Percentiles rank a stretch among this genome's conserved stretches.
phyloP scores from a whole-genome alignment of 345 rosid species.

The Eucalyptus virginea region DNA sequence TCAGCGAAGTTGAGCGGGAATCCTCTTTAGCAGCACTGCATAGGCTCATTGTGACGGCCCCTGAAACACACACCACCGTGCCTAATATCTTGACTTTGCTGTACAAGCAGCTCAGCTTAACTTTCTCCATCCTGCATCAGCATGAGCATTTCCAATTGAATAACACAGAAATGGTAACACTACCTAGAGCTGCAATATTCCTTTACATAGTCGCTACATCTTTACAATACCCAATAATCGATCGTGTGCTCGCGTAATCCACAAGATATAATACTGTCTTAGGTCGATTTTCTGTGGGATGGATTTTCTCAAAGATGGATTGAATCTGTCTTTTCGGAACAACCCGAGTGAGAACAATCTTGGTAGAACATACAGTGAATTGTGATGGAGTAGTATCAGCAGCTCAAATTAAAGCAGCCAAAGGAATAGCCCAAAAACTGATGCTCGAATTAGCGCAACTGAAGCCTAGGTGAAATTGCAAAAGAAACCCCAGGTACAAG shows the following conservation, averaged over 20 bases:
- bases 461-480: neutral
- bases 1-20: neutral
- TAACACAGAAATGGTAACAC: neutral
- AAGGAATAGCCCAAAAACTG: neutral
- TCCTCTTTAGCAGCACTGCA: constrained; percentile 24
- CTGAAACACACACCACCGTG: constrained; percentile 64
- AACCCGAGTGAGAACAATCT: neutral
- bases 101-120: constrained; percentile 46
- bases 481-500: neutral
- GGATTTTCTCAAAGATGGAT: neutral
- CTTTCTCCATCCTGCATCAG: constrained; percentile 65
- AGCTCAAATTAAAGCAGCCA: neutral
- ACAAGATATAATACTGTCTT: neutral
- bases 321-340: neutral
- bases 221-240: neutral
- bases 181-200: no score
- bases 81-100: constrained; percentile 81
- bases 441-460: neutral
- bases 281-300: neutral
- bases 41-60: constrained; percentile 73
- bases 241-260: neutral
- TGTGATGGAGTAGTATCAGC: no score
- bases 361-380: neutral
- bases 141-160: neutral
- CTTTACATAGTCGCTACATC: neutral